Percentiles rank a stretch among this genome's conserved stretches.
Evolutionary conservation across 176 grass and related monocot species (phyloP).

Genomic region (Aegilops umbellulata): DNA sequence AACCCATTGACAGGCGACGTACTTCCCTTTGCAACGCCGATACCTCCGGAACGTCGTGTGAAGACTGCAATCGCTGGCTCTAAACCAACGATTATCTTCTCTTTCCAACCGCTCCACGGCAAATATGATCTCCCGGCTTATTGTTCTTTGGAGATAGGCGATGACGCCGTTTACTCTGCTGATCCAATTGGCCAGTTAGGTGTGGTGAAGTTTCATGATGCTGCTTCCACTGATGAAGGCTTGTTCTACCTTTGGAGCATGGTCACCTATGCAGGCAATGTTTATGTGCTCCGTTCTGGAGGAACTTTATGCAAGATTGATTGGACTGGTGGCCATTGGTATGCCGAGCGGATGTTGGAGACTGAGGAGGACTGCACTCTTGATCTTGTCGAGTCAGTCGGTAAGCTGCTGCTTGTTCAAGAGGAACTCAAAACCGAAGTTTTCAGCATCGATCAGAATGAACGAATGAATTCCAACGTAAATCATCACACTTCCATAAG

Average conservation of each 20-base stretch:
- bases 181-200: background rate
- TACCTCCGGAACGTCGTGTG: no score
- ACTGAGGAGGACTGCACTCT: no score
- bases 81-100: no score
- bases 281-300: background rate
- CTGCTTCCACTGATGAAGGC: accelerated
- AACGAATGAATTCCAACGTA: no score
- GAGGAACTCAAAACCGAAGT: background rate
- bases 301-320: background rate
- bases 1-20: no score
- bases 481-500: no score
- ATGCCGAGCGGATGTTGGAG: background rate
- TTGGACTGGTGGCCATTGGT: no score
- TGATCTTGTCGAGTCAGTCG: background rate
- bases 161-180: background rate
- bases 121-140: no score
- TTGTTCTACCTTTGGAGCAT: background rate
- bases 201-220: background rate
- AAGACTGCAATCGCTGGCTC: no score
- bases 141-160: no score
- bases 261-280: background rate
- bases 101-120: no score
- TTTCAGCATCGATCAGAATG: background rate
- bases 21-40: no score
- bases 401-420: background rate